Conservation (phyloP, 2,329 filamentous ascomycete species). For the Aulographum hederae region DNA sequence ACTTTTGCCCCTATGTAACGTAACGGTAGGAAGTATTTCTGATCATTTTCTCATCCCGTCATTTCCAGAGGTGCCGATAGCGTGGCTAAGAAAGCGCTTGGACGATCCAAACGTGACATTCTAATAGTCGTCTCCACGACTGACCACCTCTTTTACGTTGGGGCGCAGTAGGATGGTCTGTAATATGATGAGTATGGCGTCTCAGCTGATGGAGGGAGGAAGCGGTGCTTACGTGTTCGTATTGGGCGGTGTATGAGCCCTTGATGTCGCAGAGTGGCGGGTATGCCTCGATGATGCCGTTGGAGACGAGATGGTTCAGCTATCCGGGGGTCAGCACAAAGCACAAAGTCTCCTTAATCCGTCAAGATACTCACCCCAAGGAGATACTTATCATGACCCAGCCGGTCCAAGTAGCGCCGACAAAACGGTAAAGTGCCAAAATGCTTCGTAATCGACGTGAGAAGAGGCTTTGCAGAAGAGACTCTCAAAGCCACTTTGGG, state of each 20-base stretch:
- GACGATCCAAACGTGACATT: too few species aligned
- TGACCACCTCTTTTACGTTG: slow-evolving; percentile 4
- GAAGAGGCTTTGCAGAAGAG: slow-evolving; percentile 65
- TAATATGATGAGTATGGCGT: neutral
- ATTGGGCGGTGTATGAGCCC: slow-evolving; percentile 88
- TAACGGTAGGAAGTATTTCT: too few species aligned
- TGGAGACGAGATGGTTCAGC: slow-evolving; percentile 72
- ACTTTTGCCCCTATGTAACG: too few species aligned
- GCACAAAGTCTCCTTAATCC: neutral
- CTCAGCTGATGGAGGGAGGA: neutral
- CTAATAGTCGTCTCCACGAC: slow-evolving; percentile 8
- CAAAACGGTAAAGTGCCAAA: slow-evolving; percentile 88
- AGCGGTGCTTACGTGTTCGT: slow-evolving; percentile 59
- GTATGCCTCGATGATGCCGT: slow-evolving; percentile 77
- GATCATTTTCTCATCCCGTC: too few species aligned
- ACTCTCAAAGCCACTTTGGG: slow-evolving; percentile 60
- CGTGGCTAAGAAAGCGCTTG: too few species aligned
- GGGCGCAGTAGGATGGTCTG: slow-evolving; percentile 6
- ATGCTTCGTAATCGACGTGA: slow-evolving; percentile 88
- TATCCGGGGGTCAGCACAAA: slow-evolving; percentile 15
- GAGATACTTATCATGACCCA: slow-evolving; percentile 91
- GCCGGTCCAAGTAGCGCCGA: slow-evolving; percentile 71
- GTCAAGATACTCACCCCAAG: slow-evolving; percentile 45
- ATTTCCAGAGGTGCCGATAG: too few species aligned
- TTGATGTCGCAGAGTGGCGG: slow-evolving; percentile 81